Evolutionary conservation across 2,329 filamentous ascomycete genomes (phyloP).

Genomic region (Sordariomycetes sp.): DNA sequence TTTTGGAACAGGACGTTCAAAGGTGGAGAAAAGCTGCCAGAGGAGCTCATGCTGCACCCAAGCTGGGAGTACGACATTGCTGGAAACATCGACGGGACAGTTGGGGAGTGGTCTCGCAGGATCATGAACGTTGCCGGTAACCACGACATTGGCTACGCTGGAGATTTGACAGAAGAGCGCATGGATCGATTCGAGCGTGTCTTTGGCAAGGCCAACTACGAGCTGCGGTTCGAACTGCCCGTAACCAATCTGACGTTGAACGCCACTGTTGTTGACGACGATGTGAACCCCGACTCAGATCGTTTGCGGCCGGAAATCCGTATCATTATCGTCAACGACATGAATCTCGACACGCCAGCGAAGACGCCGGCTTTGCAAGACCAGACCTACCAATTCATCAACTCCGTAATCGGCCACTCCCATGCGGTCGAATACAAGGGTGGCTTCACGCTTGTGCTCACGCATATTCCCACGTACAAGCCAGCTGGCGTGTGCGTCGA

Average conservation of each 20-base stretch:
- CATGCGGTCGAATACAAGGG: constrained; percentile 51
- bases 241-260: constrained; percentile 26
- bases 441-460: constrained; percentile 75
- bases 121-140: constrained; percentile 91
- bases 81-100: constrained; percentile 35
- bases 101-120: constrained; percentile 57
- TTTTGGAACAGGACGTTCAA: constrained; percentile 77
- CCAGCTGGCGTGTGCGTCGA: constrained; percentile 74
- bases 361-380: constrained; percentile 57
- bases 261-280: constrained; percentile 30
- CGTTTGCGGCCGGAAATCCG: constrained; percentile 60
- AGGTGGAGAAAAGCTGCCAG: constrained; percentile 54
- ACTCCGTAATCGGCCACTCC: constrained; percentile 55
- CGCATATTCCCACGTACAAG: constrained; percentile 89
- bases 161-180: constrained; percentile 71
- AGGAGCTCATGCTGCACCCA: constrained; percentile 42
- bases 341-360: constrained; percentile 86
- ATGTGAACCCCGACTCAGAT: constrained; percentile 33
- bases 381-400: constrained; percentile 69
- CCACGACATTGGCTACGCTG: constrained; percentile 93
- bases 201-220: constrained; percentile 88
- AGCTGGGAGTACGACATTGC: constrained; percentile 38
- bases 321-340: constrained; percentile 79
- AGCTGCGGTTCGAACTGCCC: constrained; percentile 62
- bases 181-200: constrained; percentile 72